These are phyloP conservation scores for Rosa hybrid DNA, from an alignment of 331 rosid genomes.

Conservation along the genomic window DNA sequence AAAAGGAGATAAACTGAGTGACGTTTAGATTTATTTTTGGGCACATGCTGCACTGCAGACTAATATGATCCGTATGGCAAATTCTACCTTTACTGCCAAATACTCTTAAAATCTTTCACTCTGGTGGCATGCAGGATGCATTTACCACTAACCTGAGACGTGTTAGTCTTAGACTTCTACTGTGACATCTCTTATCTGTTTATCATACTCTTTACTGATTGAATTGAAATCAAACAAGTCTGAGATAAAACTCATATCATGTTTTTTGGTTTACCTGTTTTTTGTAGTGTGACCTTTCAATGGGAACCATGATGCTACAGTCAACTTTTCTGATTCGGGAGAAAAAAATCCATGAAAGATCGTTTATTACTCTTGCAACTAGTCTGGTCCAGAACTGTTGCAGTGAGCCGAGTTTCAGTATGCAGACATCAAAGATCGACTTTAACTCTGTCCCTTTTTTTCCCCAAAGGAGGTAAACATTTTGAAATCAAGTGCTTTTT, in stretches of 20 bases:
- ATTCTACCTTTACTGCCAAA: not conserved
- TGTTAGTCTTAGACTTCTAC: not conserved
- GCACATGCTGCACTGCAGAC: not conserved
- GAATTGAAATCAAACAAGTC: not conserved
- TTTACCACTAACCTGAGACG: not conserved
- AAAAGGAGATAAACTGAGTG: not conserved
- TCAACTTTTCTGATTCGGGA: slow-evolving; percentile 44
- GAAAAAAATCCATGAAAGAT: slow-evolving; percentile 37
- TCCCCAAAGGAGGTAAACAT: slow-evolving; percentile 43
- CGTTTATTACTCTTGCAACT: slow-evolving; percentile 32
- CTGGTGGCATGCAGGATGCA: not conserved
- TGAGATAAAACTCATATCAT: not conserved
- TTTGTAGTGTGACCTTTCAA: slow-evolving; percentile 53
- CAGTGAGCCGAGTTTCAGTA: slow-evolving; percentile 35
- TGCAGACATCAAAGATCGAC: slow-evolving; percentile 33
- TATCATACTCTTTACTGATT: not conserved
- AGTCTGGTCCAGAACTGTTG: slow-evolving; percentile 42
- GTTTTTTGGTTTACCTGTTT: slow-evolving; percentile 6
- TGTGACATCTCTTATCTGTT: not conserved
- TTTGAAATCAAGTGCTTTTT: not conserved
- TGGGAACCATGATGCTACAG: slow-evolving; percentile 36
- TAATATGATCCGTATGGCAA: not conserved
- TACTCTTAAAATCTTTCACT: not conserved
- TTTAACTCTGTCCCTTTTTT: slow-evolving; percentile 48
- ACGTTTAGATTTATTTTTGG: not conserved